These are phyloP conservation scores for Amanita polypyramis DNA, from an alignment of 768 basidiomycete species.

Conservation along the genomic window DNA sequence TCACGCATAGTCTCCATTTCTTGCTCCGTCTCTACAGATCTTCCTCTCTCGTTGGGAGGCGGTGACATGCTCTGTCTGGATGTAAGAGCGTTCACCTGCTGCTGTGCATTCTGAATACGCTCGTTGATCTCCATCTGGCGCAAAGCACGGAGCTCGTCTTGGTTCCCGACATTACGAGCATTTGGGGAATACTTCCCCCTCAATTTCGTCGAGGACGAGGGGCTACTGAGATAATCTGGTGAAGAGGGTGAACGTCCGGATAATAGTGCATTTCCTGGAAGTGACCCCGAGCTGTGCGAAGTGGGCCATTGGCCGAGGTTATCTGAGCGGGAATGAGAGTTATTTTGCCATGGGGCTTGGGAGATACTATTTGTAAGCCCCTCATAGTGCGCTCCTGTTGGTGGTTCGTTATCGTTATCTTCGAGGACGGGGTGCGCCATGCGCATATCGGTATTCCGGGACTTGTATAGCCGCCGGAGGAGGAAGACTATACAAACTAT, in stretches of 20 bases:
- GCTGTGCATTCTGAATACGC: not conserved
- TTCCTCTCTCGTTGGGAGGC: not conserved
- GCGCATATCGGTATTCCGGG: not conserved
- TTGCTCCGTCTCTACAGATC: not conserved
- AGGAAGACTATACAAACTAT: constrained; percentile 4
- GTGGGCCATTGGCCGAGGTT: not conserved
- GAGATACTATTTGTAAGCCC: not conserved
- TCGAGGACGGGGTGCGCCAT: not conserved
- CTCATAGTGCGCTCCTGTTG: not conserved
- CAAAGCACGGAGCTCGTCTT: not conserved
- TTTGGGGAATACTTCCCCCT: not conserved
- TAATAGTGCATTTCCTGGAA: not conserved
- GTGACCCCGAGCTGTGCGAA: not conserved
- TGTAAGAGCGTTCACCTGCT: constrained; percentile 1
- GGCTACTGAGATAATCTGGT: not conserved
- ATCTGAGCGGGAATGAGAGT: not conserved
- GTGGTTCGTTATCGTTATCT: not conserved
- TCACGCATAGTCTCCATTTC: constrained; percentile 5
- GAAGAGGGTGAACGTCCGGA: not conserved
- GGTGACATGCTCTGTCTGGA: not conserved
- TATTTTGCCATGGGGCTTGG: not conserved
- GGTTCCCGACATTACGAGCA: not conserved
- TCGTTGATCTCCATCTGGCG: constrained; percentile 5
- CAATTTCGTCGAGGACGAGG: not conserved
- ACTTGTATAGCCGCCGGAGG: not conserved